These are phyloP conservation scores for Puccinia polysora DNA, from an alignment of 1,284 basidiomycete species.

Conservation along the genomic window DNA sequence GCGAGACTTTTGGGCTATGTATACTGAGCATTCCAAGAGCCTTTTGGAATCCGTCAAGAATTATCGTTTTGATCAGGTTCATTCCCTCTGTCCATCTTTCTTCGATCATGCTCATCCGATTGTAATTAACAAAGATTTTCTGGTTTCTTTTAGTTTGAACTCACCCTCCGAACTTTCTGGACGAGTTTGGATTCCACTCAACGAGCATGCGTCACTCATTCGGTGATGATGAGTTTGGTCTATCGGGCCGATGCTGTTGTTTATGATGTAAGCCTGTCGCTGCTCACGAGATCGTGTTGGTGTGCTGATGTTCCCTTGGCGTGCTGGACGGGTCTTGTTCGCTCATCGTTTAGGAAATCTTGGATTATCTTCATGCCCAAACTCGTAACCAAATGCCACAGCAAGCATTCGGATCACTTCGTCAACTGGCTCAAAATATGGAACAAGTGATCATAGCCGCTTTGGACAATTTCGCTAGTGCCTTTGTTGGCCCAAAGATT, in stretches of 20 bases:
- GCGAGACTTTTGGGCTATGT: slow-evolving; percentile 77
- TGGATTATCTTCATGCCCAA: slow-evolving; percentile 73
- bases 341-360: slow-evolving; percentile 84
- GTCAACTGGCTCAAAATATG: slow-evolving; percentile 81
- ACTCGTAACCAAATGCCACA: slow-evolving; percentile 71
- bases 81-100: not conserved
- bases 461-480: slow-evolving; percentile 72
- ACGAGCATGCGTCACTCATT: slow-evolving; percentile 76
- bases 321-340: too few species aligned
- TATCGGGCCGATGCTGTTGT: slow-evolving; percentile 79
- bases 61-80: slow-evolving; percentile 67
- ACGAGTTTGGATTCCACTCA: slow-evolving; percentile 66
- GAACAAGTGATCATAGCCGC: slow-evolving; percentile 76
- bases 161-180: slow-evolving; percentile 77
- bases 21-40: slow-evolving; percentile 73
- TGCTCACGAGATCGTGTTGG: too few species aligned
- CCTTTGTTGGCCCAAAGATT: slow-evolving; percentile 84
- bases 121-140: too few species aligned
- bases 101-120: slow-evolving; percentile 4
- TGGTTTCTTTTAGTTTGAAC: slow-evolving; percentile 64
- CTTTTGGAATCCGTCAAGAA: slow-evolving; percentile 68
- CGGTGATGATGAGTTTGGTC: slow-evolving; percentile 77
- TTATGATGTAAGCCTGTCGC: slow-evolving; percentile 76
- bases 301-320: too few species aligned
- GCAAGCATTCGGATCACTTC: slow-evolving; percentile 64